Evolutionary conservation across 768 basidiomycete species (phyloP).

Genomic region (Phylloporus sp.): DNA sequence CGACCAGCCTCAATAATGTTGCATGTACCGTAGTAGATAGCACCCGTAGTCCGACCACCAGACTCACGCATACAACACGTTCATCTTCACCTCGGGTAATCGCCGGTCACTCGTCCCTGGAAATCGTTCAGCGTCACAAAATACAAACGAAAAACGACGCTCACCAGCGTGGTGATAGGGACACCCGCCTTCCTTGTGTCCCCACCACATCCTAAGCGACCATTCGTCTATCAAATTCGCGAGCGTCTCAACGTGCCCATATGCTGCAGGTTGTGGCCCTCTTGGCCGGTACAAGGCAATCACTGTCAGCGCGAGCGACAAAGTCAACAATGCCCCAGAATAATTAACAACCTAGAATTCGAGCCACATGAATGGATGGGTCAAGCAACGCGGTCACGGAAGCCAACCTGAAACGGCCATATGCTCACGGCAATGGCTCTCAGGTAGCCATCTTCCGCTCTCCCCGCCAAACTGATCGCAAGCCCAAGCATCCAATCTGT

Average conservation of each 20-base stretch:
- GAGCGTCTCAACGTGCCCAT: conserved; percentile 32
- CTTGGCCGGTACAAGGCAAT: conserved; percentile 12
- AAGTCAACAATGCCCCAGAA: conserved; percentile 14
- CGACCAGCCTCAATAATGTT: too few species aligned
- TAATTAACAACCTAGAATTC: conserved; percentile 26
- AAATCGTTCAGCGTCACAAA: not conserved
- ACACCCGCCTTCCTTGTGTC: conserved; percentile 14
- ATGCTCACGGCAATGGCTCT: conserved; percentile 20
- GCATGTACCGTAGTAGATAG: too few species aligned
- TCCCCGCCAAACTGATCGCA: conserved; percentile 17
- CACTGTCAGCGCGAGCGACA: conserved; percentile 16
- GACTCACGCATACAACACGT: conserved; percentile 17
- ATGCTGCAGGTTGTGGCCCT: conserved; percentile 29
- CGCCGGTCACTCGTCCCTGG: conserved; percentile 24
- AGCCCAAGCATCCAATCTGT: conserved; percentile 33
- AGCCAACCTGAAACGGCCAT: conserved; percentile 24
- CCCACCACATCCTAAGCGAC: conserved; percentile 32
- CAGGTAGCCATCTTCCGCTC: conserved; percentile 8
- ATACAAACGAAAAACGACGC: not conserved
- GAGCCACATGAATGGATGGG: not conserved
- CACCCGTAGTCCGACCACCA: too few species aligned
- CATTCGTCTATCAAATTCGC: conserved; percentile 35
- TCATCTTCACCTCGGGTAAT: conserved; percentile 19
- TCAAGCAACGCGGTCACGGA: not conserved
- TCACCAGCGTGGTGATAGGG: conserved; percentile 19